Percentiles rank a stretch among this genome's conserved stretches.
Conservation (phyloP, 2,329 filamentous ascomycete genomes). For the Pestalotiopsis sp. region DNA sequence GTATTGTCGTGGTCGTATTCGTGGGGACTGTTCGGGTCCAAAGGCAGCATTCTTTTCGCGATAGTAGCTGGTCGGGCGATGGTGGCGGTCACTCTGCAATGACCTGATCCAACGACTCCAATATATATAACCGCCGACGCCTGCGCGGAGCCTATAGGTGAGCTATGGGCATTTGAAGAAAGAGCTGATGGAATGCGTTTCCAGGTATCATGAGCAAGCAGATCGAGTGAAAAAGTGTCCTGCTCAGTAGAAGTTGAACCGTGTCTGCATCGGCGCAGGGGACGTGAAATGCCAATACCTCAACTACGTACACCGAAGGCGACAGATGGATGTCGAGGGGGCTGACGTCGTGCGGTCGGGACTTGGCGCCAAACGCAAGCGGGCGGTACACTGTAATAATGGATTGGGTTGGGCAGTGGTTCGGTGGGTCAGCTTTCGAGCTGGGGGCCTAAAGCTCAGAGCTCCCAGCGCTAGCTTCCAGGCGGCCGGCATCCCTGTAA, state of each 20-base stretch:
- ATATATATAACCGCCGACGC: neutral
- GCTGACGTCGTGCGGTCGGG: neutral
- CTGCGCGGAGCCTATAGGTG: neutral
- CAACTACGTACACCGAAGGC: neutral
- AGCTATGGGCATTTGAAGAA: neutral
- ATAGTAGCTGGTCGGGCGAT: neutral
- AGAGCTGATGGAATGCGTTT: neutral
- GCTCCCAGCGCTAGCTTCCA: conserved; percentile 6
- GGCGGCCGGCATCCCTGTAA: conserved; percentile 3
- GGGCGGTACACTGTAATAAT: neutral
- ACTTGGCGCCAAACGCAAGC: neutral
- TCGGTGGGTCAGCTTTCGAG: neutral
- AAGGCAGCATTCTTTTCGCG: conserved; percentile 30
- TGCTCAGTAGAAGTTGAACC: neutral
- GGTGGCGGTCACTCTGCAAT: neutral
- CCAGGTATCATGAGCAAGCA: neutral
- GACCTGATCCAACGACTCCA: neutral
- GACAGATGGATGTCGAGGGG: neutral
- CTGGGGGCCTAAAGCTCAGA: conserved; percentile 4
- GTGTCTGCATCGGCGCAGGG: neutral
- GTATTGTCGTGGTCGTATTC: conserved; percentile 1
- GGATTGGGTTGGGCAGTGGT: neutral
- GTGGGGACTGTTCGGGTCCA: conserved; percentile 22
- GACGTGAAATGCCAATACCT: neutral
- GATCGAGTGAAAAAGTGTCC: neutral